phyloP scores from a whole-genome alignment of 352 stramenopile genomes.

The Thalassiosira delicatula region DNA sequence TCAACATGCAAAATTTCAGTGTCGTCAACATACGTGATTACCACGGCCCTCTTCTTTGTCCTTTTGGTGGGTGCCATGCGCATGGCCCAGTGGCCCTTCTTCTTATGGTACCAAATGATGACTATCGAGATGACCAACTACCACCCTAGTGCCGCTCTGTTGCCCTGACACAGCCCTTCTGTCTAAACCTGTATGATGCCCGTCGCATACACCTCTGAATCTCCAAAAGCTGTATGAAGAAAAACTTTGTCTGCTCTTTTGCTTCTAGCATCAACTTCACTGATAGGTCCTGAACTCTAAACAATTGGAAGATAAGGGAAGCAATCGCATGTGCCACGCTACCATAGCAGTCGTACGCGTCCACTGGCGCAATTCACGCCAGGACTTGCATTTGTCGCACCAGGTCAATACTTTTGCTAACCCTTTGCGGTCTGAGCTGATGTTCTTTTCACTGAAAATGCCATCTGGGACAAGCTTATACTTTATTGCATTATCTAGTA shows the following conservation, averaged over 20 bases:
- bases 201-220: no score
- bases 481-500: slow-evolving; percentile 22
- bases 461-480: slow-evolving; percentile 31
- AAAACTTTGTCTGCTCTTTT: slow-evolving; percentile 28
- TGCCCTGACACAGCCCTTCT: slow-evolving; percentile 18
- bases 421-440: slow-evolving; percentile 10
- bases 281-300: not conserved
- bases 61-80: no score
- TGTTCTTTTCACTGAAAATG: slow-evolving; percentile 21
- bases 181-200: not conserved
- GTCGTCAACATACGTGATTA: slow-evolving; percentile 29
- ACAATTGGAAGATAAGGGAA: slow-evolving; percentile 19
- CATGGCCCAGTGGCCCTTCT: no score
- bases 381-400: not conserved
- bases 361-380: slow-evolving; percentile 10
- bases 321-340: slow-evolving; percentile 30
- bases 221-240: no score
- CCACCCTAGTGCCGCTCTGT: no score
- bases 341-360: slow-evolving; percentile 35
- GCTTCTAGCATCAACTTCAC: slow-evolving; percentile 10
- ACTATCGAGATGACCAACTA: no score
- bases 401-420: slow-evolving; percentile 22
- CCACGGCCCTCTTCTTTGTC: slow-evolving; percentile 5
- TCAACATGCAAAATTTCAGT: slow-evolving; percentile 21
- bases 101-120: no score